Evolutionary conservation across 2,329 filamentous ascomycete species (phyloP).

Genomic region (Fusarium cicatricum): DNA sequence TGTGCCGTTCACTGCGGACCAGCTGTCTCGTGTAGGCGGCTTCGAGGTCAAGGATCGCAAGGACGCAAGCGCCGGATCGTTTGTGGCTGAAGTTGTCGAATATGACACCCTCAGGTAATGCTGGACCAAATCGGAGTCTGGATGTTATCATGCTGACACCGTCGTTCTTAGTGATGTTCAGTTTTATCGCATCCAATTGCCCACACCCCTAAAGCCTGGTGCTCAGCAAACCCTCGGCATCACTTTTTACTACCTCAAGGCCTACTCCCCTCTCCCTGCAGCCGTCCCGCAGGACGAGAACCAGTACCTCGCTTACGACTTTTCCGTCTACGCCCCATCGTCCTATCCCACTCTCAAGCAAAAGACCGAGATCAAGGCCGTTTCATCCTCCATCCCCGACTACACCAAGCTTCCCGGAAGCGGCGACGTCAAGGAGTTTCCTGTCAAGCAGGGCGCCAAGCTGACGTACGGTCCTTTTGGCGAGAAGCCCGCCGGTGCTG

Average conservation of each 20-base stretch:
- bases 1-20: slow-evolving; percentile 80
- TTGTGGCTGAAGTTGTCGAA: slow-evolving; percentile 74
- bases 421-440: slow-evolving; percentile 69
- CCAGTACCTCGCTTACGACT: slow-evolving; percentile 86
- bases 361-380: slow-evolving; percentile 95
- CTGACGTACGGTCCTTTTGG: slow-evolving; percentile 92
- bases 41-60: slow-evolving; percentile 96
- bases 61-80: slow-evolving; percentile 70
- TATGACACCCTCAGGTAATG: slow-evolving; percentile 66
- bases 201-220: slow-evolving; percentile 76
- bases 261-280: slow-evolving; percentile 82
- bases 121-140: slow-evolving; percentile 17
- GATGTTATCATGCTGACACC: slow-evolving; percentile 21
- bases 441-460: slow-evolving; percentile 83
- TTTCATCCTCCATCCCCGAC: slow-evolving; percentile 79
- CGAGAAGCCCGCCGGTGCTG: slow-evolving; percentile 79
- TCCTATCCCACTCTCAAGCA: slow-evolving; percentile 89
- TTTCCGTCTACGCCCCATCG: slow-evolving; percentile 85
- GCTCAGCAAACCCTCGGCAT: slow-evolving; percentile 88
- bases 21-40: slow-evolving; percentile 81
- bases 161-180: slow-evolving; percentile 67
- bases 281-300: slow-evolving; percentile 83
- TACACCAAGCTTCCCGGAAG: slow-evolving; percentile 76
- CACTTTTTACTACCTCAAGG: slow-evolving; percentile 80
- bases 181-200: slow-evolving; percentile 86